Percentiles rank a stretch among this genome's conserved stretches.
Evolutionary conservation across 2,329 filamentous ascomycete genomes (phyloP).

Genomic region (Ploettnerulaceae sp.): DNA sequence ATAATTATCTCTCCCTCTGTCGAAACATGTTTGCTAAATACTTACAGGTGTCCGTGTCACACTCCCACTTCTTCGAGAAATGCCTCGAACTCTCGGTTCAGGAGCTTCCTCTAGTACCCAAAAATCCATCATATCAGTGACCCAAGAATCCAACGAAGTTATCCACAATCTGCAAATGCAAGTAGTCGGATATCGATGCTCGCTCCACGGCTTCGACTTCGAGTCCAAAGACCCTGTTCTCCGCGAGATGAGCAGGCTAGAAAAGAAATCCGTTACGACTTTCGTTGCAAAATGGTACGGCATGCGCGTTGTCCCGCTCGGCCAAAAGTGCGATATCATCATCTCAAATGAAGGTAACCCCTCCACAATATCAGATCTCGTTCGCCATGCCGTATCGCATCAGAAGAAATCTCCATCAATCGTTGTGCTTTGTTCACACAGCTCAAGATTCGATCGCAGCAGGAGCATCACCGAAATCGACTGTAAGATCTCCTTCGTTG

Average conservation of each 20-base stretch:
- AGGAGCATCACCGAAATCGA: constrained; percentile 11
- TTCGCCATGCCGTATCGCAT: constrained; percentile 2
- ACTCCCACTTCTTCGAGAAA: constrained; percentile 31
- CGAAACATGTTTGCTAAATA: constrained; percentile 12
- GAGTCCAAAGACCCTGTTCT: constrained; percentile 23
- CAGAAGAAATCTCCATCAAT: constrained; percentile 21
- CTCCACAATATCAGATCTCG: constrained; percentile 18
- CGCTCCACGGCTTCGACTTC: constrained; percentile 30
- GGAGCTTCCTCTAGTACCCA: constrained; percentile 13
- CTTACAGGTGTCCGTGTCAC: constrained; percentile 30
- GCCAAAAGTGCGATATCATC: constrained; percentile 25
- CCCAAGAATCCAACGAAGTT: constrained; percentile 26
- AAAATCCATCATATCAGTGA: constrained; percentile 21
- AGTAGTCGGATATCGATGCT: constrained; percentile 23
- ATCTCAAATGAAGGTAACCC: constrained; percentile 27
- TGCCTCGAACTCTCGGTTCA: constrained; percentile 23
- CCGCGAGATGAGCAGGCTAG: constrained; percentile 18
- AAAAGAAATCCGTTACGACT: constrained; percentile 28
- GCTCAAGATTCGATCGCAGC: constrained; percentile 24
- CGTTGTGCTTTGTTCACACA: constrained; percentile 31
- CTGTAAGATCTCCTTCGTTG: constrained; percentile 30
- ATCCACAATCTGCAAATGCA: constrained; percentile 22
- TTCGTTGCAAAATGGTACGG: constrained; percentile 33
- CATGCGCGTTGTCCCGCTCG: constrained; percentile 27
- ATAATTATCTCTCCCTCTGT: neutral